A percentile compares a stretch with the other conserved stretches of the same genome.
Evolutionary conservation across 108 stramenopile species (phyloP).

Genomic region (Nitzschia inconspicua): DNA sequence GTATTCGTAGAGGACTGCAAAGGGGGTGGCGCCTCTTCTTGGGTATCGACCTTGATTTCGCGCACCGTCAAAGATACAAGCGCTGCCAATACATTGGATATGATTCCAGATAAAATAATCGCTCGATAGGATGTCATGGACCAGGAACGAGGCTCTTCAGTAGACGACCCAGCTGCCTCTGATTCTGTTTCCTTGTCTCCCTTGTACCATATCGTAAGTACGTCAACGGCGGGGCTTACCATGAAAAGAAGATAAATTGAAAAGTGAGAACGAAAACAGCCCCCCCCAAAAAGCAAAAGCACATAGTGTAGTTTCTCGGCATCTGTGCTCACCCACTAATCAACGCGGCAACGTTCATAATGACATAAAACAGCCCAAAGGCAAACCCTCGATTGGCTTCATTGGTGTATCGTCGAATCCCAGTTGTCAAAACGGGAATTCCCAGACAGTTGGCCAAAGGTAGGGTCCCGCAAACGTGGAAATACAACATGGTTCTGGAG

Average conservation of each 20-base stretch:
- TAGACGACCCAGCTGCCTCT: conserved; percentile 1
- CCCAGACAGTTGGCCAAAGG: conserved; percentile 65
- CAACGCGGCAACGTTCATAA: conserved; percentile 84
- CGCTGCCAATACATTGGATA: conserved; percentile 57
- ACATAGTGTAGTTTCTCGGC: too few relatives aligned
- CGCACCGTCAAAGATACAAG: conserved; percentile 51
- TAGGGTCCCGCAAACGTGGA: conserved; percentile 35
- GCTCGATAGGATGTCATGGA: conserved; percentile 57
- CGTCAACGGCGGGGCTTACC: conserved; percentile 74
- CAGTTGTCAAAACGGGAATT: conserved; percentile 66
- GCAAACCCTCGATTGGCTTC: conserved; percentile 72
- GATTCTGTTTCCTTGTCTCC: conserved; percentile 6
- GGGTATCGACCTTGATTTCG: conserved; percentile 61
- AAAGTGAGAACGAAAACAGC: too few relatives aligned
- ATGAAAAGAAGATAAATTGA: too few relatives aligned
- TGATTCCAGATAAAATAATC: conserved; percentile 59
- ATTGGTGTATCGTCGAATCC: conserved; percentile 62
- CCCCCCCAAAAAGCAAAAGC: too few relatives aligned
- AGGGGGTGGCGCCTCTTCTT: not conserved
- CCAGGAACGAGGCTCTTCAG: conserved; percentile 32
- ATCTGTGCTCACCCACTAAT: too few relatives aligned
- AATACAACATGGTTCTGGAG: conserved; percentile 28
- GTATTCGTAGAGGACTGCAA: not conserved
- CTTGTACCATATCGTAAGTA: conserved; percentile 44
- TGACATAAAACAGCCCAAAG: conserved; percentile 79